Percentiles rank a stretch among this genome's conserved stretches.
Evolutionary conservation across 768 basidiomycete species (phyloP).

Genomic region (Boletus huronensis): DNA sequence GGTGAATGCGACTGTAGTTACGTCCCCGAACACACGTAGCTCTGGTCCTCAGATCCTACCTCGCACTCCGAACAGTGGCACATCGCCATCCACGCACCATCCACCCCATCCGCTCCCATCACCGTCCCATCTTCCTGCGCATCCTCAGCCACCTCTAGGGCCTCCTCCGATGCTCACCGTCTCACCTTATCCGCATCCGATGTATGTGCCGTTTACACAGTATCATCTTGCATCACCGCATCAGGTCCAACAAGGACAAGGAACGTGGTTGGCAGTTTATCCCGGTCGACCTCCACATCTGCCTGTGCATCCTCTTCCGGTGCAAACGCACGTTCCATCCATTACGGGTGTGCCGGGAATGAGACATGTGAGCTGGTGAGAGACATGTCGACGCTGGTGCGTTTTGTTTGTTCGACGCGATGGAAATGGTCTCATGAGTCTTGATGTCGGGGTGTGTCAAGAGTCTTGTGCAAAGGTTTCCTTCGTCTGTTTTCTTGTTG

Average conservation of each 20-base stretch:
- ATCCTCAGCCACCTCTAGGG: slow-evolving; percentile 4
- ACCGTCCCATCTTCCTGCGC: slow-evolving; percentile 6
- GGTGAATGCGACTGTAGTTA: slow-evolving; percentile 1
- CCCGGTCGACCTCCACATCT: slow-evolving; percentile 15
- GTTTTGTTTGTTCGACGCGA: neutral
- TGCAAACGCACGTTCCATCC: slow-evolving; percentile 7
- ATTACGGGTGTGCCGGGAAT: slow-evolving; percentile 25
- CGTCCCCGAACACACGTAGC: slow-evolving; percentile 4
- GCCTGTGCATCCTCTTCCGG: slow-evolving; percentile 17
- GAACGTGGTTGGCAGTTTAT: slow-evolving; percentile 25
- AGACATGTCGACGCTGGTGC: slow-evolving; percentile 1
- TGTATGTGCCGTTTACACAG: slow-evolving; percentile 23
- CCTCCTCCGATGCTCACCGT: slow-evolving; percentile 17
- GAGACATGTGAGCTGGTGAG: slow-evolving; percentile 27
- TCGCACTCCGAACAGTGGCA: neutral
- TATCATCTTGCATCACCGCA: slow-evolving; percentile 17
- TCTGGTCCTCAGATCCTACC: neutral
- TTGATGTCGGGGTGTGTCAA: neutral
- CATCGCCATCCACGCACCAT: slow-evolving; percentile 1
- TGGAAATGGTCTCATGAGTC: neutral
- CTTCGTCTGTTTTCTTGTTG: slow-evolving; percentile 13
- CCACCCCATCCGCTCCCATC: slow-evolving; percentile 11
- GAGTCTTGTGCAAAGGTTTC: neutral
- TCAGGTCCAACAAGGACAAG: slow-evolving; percentile 13
- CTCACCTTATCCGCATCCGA: slow-evolving; percentile 16